A percentile compares a stretch with the other conserved stretches of the same genome.
Conservation (phyloP, 2,329 filamentous ascomycete genomes). For the Geosmithia putterillii region DNA sequence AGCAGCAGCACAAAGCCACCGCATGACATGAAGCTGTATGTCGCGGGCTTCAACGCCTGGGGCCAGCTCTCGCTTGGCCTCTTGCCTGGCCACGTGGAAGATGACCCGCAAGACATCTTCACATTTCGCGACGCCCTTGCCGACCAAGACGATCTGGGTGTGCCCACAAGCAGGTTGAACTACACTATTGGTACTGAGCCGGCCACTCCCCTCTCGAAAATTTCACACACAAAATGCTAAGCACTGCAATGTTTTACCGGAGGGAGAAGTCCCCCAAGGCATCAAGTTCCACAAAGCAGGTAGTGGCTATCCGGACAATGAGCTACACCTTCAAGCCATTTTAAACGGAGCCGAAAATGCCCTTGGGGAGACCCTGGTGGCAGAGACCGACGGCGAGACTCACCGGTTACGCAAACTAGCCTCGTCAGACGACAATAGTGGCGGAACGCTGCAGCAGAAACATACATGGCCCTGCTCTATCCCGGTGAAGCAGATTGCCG, state of each 20-base stretch:
- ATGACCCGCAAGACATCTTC: constrained; percentile 31
- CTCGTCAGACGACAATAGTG: background rate
- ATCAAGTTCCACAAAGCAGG: constrained; percentile 9
- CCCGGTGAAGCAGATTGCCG: constrained; percentile 24
- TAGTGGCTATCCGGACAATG: constrained; percentile 3
- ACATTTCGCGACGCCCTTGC: constrained; percentile 32
- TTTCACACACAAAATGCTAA: background rate
- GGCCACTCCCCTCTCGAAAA: background rate
- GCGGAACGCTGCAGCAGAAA: background rate
- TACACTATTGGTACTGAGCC: constrained; percentile 35
- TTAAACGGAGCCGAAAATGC: constrained; percentile 5
- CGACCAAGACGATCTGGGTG: constrained; percentile 17
- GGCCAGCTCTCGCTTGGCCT: constrained; percentile 33
- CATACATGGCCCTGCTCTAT: background rate
- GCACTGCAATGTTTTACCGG: background rate
- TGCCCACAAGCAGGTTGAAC: constrained; percentile 21
- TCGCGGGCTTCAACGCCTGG: constrained; percentile 47
- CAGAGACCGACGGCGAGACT: background rate
- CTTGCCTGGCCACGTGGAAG: background rate
- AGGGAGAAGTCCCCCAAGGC: constrained; percentile 3
- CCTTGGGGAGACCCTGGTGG: constrained; percentile 7
- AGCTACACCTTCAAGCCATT: constrained; percentile 1
- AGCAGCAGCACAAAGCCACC: too few relatives aligned
- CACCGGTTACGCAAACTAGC: background rate
- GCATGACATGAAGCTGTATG: constrained; percentile 38